Conservation (phyloP, 1,284 basidiomycete species). For the Athelia sp. region DNA sequence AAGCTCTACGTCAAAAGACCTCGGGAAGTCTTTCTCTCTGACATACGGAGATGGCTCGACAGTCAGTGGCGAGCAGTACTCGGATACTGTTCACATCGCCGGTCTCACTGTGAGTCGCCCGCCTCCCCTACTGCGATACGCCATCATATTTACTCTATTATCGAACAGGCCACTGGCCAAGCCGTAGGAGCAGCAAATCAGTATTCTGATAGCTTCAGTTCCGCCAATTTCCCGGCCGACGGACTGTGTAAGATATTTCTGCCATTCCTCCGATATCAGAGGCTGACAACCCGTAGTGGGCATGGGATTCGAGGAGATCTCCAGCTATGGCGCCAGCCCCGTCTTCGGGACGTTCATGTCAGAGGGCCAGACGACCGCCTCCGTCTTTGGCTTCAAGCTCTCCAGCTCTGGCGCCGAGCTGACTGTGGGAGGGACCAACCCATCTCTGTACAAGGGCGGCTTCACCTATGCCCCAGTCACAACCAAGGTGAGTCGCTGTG, state of each 20-base stretch:
- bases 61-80: conserved; percentile 46
- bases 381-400: conserved; percentile 47
- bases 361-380: conserved; percentile 24
- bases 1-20: conserved; percentile 31
- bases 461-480: conserved; percentile 31
- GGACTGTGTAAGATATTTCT: conserved; percentile 14
- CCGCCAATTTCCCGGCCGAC: conserved; percentile 12
- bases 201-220: conserved; percentile 21
- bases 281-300: conserved; percentile 13
- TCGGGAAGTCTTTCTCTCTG: conserved; percentile 34
- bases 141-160: conserved; percentile 1
- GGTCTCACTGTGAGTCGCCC: conserved; percentile 19
- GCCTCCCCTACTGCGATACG: neutral
- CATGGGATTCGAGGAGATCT: conserved; percentile 25
- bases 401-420: conserved; percentile 40
- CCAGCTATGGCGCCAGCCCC: conserved; percentile 20
- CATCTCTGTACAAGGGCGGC: conserved; percentile 28
- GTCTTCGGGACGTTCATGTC: conserved; percentile 27
- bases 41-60: conserved; percentile 53
- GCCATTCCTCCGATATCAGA: neutral
- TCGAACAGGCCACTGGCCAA: conserved; percentile 19
- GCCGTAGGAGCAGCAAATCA: conserved; percentile 23
- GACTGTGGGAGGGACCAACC: conserved; percentile 44
- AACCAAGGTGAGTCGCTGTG: too few species aligned
- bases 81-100: conserved; percentile 38